Conservation (phyloP, 768 basidiomycete species). For the Floccularia luteovirens region DNA sequence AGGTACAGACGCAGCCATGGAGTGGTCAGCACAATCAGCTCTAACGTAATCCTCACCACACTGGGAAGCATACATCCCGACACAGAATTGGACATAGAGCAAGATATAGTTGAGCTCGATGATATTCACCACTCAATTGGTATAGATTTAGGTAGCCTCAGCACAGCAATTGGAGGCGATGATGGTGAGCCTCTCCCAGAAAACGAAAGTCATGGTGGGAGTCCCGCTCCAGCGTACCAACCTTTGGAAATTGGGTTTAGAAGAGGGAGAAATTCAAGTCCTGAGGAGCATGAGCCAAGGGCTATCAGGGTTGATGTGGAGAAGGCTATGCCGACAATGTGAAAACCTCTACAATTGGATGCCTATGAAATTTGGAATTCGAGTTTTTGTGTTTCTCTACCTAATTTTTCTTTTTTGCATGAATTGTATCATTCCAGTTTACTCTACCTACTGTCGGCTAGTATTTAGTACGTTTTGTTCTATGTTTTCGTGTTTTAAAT, state of each 20-base stretch:
- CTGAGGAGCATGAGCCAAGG: slow-evolving; percentile 21
- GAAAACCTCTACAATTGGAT: slow-evolving; percentile 6
- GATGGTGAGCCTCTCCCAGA: slow-evolving; percentile 45
- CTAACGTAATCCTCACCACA: slow-evolving; percentile 57
- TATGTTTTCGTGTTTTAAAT: too few species aligned
- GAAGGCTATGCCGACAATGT: slow-evolving; percentile 47
- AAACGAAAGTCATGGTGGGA: slow-evolving; percentile 28
- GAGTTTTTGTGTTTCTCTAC: neutral
- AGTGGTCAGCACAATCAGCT: slow-evolving; percentile 45
- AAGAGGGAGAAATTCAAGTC: slow-evolving; percentile 16
- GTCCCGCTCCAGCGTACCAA: slow-evolving; percentile 50
- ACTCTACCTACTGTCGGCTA: too few species aligned
- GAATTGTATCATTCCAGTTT: too few species aligned
- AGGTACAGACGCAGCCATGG: slow-evolving; percentile 32
- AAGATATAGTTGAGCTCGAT: slow-evolving; percentile 49
- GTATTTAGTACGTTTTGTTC: too few species aligned
- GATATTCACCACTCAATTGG: slow-evolving; percentile 49
- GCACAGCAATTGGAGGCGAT: slow-evolving; percentile 43
- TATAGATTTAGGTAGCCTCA: slow-evolving; percentile 41
- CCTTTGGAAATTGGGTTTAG: slow-evolving; percentile 42
- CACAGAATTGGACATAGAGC: slow-evolving; percentile 40
- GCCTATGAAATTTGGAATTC: neutral
- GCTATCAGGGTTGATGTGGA: slow-evolving; percentile 60
- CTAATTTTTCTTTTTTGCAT: too few species aligned
- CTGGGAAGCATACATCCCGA: slow-evolving; percentile 52